Conservation (phyloP, 805 yeast genomes). For the Barnettozyma sp. region DNA sequence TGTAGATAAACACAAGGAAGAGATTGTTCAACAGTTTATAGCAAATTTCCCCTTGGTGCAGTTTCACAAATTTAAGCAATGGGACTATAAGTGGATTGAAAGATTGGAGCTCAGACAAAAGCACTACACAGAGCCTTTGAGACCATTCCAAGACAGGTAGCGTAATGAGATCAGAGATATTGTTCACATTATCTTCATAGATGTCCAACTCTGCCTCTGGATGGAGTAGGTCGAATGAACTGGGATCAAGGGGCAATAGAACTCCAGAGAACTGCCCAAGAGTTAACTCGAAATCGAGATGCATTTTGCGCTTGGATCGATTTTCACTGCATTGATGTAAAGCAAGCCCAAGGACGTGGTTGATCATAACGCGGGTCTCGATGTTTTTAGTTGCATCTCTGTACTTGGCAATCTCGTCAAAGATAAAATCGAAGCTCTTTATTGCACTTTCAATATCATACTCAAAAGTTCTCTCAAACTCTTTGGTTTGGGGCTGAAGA, state of each 20-base stretch:
- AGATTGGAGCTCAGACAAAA: constrained; percentile 6
- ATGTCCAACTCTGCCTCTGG: not conserved
- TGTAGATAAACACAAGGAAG: constrained; percentile 23
- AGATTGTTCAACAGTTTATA: constrained; percentile 24
- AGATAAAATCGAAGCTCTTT: constrained; percentile 24
- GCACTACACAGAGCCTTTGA: constrained; percentile 7
- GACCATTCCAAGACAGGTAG: constrained; percentile 13
- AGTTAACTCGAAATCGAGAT: constrained; percentile 15
- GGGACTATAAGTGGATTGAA: constrained; percentile 3
- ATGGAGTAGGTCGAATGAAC: constrained; percentile 12
- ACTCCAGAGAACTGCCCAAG: constrained; percentile 6
- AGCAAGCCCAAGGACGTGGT: constrained; percentile 35
- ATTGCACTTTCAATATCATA: constrained; percentile 18
- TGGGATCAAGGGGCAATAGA: constrained; percentile 14
- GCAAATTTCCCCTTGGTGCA: constrained; percentile 21
- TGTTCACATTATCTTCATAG: constrained; percentile 1
- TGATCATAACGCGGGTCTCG: constrained; percentile 27
- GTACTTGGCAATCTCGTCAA: constrained; percentile 23
- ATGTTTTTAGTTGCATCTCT: constrained; percentile 13
- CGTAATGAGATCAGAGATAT: not conserved
- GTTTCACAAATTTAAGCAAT: constrained; percentile 9
- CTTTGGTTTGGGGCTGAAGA: constrained; percentile 3
- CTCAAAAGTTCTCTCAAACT: constrained; percentile 9
- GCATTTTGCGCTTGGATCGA: constrained; percentile 8
- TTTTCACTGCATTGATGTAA: constrained; percentile 24